Evolutionary conservation across 2,329 filamentous ascomycete genomes (phyloP), one percentile per base, ranked within the genome.

Genomic region (Colletotrichum tropicale): DNA sequence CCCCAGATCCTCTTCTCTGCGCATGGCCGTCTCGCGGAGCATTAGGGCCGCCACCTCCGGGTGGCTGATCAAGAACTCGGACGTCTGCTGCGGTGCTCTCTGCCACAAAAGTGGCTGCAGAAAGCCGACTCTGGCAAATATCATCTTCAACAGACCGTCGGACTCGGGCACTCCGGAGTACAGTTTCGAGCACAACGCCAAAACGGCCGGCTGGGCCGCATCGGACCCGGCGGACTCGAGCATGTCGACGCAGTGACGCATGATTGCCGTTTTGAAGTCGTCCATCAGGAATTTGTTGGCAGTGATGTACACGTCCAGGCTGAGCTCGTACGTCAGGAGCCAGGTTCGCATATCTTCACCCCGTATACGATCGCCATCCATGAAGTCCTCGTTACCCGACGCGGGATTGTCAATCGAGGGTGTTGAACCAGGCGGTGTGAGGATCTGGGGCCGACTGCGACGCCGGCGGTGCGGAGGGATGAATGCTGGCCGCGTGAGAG

Each of bases 81-180:
- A 80, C 13, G 87, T 88, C 74, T 86, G 85, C 43, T 84, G 81
- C 5, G 84, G 86, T 18, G 80, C 79, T 18, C 81, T 81, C 74
- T 85, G 84, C 86, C 86, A 89, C n/a, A 88, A 76, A 32, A 83
- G 76, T 12, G 87, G 83, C 79, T 88, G 86, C 38, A 89, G 80
- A 76, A 89, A 89, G 3, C 87, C 88, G 8, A 89, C 84, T 43
- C 88, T 82, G 9, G 88, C 87, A 77, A 89, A 86, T 15, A 89
- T 80, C 86, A 89, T 89, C 75, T 84, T 86, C 65, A 89, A 82
- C 55, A 89, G 79, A 1, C 80, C 79, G 71, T 89, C 87, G 12
- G 81, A 80, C 72, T 86, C 83, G 43, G 85, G 84, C n/a, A 89
- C 83, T 8, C 85, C 86, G 65, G 82, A 80, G 77, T 85, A 85